Base-by-base conservation (phyloP, 2,329 filamentous ascomycete species). In the Basipetospora chlamydospora region DNA sequence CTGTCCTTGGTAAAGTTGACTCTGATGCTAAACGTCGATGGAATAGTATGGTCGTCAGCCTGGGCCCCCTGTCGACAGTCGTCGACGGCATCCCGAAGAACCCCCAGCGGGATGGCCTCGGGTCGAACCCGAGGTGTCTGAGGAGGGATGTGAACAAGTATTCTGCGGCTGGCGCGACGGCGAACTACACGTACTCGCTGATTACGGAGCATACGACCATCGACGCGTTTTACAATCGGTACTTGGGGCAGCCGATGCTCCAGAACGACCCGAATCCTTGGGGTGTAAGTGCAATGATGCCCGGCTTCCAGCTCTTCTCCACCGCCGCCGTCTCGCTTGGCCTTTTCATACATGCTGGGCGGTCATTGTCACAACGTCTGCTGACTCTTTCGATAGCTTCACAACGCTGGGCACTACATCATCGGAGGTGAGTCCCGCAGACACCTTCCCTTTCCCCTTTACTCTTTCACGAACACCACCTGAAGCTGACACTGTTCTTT, bases 51-150 rank as follows among this genome's bases (percentile, higher is more conserved):
- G 50, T 41, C 1, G 53, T 64, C 37, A 61, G 58, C 38, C 47
- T 64, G 2, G 60, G 60, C 0, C 60, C 60, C 11, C 50, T 53
- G 6, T 47, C 49, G 2, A 53, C 37, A 40, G 22, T 30, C 40
- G 44, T 43, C 5, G 40, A 40, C 8, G 31, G 45, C 13, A 42
- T 41, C 9, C 39, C 50, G 2, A 39, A 45, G 6, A 49, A 47
- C 1, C 48, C 47, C 8, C 50, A 48, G 2, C 38, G 45, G 5
- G 47, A 47, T 1, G 47, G 47, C 7, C 50, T 60, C 0, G 47
- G 46, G 8, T 60, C 59, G 40, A 63, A 64, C 45, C 61, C 61
- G 1, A 59, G 61, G 30, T 60, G 60, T 42, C 44, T 65, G 25
- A 55, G 55, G 37, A 53, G 59, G 1, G 60, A 58, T n/a, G 36